Percentiles rank a stretch among this genome's conserved stretches.
Conservation (phyloP, 371 early-diverging fungal species). For the Entomophthora muscae region DNA sequence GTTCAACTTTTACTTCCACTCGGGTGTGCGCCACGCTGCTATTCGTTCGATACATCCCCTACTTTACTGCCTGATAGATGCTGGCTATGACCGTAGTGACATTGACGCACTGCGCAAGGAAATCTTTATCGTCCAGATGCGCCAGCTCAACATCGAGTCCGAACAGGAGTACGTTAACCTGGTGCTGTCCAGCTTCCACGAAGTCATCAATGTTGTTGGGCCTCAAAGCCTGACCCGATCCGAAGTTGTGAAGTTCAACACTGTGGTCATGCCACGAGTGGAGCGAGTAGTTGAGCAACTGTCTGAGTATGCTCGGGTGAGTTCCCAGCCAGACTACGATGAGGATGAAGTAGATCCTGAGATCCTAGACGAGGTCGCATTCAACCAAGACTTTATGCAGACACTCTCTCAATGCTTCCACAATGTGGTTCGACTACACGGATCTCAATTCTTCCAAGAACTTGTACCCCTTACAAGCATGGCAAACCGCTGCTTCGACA, state of each 20-base stretch:
- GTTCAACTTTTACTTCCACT: conserved; percentile 90
- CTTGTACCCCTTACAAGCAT: conserved; percentile 43
- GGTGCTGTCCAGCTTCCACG: conserved; percentile 54
- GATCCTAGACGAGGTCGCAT: conserved; percentile 35
- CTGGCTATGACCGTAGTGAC: conserved; percentile 20
- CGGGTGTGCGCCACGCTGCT: conserved; percentile 83
- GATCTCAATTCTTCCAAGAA: conserved; percentile 48
- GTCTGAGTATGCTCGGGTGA: conserved; percentile 66
- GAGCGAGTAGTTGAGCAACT: conserved; percentile 47
- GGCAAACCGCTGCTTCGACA: conserved; percentile 8
- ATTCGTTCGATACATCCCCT: conserved; percentile 66
- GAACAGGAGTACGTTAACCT: conserved; percentile 62
- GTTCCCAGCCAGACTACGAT: conserved; percentile 68
- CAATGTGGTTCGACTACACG: conserved; percentile 47
- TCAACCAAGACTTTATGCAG: not conserved
- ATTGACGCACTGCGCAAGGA: conserved; percentile 12
- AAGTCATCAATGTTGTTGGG: conserved; percentile 48
- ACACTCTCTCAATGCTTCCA: conserved; percentile 22
- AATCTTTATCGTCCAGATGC: conserved; percentile 14
- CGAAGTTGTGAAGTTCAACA: conserved; percentile 42
- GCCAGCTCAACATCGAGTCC: conserved; percentile 46
- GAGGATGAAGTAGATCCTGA: conserved; percentile 74
- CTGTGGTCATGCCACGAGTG: conserved; percentile 43
- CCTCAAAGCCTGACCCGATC: conserved; percentile 36
- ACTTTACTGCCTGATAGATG: conserved; percentile 37